Evolutionary conservation across 2,329 filamentous ascomycete genomes (phyloP), one percentile per base, ranked within the genome.

Genomic region (Fusarium sp.): DNA sequence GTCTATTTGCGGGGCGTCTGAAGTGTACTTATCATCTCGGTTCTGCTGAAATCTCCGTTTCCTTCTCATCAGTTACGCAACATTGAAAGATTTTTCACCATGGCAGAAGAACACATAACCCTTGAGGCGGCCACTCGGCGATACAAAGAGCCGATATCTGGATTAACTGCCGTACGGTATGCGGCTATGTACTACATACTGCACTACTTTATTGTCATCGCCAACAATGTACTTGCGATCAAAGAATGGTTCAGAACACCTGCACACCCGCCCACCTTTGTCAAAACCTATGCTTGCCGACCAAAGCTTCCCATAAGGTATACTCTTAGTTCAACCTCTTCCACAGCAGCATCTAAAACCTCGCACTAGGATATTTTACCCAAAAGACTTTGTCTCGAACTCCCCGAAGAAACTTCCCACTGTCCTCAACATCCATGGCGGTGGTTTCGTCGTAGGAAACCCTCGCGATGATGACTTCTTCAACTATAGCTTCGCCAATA

Each of bases 401-500:
- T 23, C n/a, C 3, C 15, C 33, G 3, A 36, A 34, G 7, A 53
- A 36, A 4, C 41, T 68, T 0, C 59, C 65, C 0, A 45, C 54
- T 1, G 11, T 68, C 0, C 49, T 68, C 42, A 65, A 18, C 4
- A 49, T 69, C 3, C 65, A 68, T 1, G 65, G 53, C 13, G 65
- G 65, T 1, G 65, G 65, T 11, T 68, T 68, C 2, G 65, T 68
- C 9, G 12, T 65, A 4, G 65, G 65, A 1, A 28, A 49, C 8
- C 52, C 65, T 18, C 49, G 33, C 6, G 65, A 68, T 1, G 65
- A 68, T 13, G 65, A 68, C 12, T 3, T 28, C 0, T 55, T 63
- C 34, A 68, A 65, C 12, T 64, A 51, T 0, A 36, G 15, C 0
- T 68, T 69, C 16, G 50, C 59, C 10, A 59, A 69, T 26, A 68